These are phyloP conservation scores for Hypoxylon sp. DNA, from an alignment of 2,329 filamentous ascomycete species.

Conservation along the genomic window DNA sequence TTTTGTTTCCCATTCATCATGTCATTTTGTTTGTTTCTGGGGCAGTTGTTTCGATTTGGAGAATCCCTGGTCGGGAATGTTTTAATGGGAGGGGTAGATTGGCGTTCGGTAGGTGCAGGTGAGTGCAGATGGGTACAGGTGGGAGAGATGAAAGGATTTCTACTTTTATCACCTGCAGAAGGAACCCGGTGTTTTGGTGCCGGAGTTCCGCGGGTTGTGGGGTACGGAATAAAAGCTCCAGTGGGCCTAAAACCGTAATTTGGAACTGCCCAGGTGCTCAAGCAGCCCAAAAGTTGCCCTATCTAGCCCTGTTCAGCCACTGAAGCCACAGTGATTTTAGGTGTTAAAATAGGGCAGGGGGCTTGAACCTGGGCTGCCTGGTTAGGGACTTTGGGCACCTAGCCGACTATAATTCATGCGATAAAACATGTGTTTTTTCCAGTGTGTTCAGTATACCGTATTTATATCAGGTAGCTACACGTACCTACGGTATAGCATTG, in stretches of 20 bases:
- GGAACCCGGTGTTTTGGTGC: constrained; percentile 42
- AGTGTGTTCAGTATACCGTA: no score
- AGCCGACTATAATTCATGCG: constrained; percentile 20
- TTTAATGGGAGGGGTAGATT: constrained; percentile 38
- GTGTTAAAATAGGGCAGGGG: neutral
- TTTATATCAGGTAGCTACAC: no score
- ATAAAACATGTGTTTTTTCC: constrained; percentile 11
- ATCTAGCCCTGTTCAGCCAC: constrained; percentile 27
- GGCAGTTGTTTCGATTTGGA: constrained; percentile 39
- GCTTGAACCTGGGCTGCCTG: neutral
- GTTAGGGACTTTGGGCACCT: constrained; percentile 3
- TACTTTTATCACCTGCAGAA: constrained; percentile 38
- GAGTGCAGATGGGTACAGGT: constrained; percentile 3
- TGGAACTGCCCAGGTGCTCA: neutral
- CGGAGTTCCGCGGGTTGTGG: constrained; percentile 39
- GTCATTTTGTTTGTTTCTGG: constrained; percentile 17
- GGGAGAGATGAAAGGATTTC: constrained; percentile 33
- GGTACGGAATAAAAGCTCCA: constrained; percentile 37
- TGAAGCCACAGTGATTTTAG: constrained; percentile 29
- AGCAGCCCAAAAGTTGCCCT: constrained; percentile 3
- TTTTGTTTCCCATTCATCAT: constrained; percentile 26
- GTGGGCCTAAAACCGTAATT: constrained; percentile 11
- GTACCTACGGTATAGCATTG: constrained; percentile 18
- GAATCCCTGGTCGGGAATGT: constrained; percentile 31
- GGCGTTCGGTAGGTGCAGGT: constrained; percentile 23